A percentile compares a stretch with the other conserved stretches of the same genome.
Evolutionary conservation across 2,329 filamentous ascomycete genomes (phyloP).

Genomic region (Beauveria australis): DNA sequence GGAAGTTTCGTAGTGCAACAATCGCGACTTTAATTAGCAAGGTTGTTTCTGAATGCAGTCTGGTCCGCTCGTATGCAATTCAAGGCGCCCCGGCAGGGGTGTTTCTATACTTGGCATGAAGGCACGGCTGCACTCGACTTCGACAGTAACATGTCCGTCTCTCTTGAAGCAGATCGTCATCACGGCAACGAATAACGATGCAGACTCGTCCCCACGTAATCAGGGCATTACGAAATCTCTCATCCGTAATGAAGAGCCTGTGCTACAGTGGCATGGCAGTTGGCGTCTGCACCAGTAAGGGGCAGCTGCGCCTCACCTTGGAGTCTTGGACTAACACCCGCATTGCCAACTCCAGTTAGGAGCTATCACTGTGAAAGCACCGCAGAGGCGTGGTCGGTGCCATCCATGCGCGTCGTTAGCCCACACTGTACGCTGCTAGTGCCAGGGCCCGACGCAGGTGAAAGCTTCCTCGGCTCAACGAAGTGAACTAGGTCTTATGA

Average conservation of each 20-base stretch:
- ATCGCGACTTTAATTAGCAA: not conserved
- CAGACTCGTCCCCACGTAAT: not conserved
- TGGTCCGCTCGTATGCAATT: not conserved
- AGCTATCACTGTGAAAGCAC: not conserved
- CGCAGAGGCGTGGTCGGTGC: slow-evolving; percentile 12
- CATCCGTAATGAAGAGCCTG: not conserved
- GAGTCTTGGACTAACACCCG: not conserved
- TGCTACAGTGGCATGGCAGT: not conserved
- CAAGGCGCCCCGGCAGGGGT: not conserved
- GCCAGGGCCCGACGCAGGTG: slow-evolving; percentile 3
- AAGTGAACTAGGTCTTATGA: not conserved
- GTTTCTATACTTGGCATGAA: not conserved
- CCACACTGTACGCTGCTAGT: slow-evolving; percentile 6
- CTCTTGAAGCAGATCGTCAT: not conserved
- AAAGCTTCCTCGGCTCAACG: slow-evolving; percentile 3
- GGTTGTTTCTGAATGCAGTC: too few species aligned
- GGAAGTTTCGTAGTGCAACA: not conserved
- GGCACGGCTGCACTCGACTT: not conserved
- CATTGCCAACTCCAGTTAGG: not conserved
- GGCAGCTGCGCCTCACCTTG: slow-evolving; percentile 9
- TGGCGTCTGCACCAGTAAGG: slow-evolving; percentile 1
- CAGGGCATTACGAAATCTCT: not conserved
- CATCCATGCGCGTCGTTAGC: slow-evolving; percentile 12
- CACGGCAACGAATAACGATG: not conserved
- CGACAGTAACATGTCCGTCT: not conserved